phyloP scores from a whole-genome alignment of 805 yeast genomes.

The Alloascoidea hylecoeti region DNA sequence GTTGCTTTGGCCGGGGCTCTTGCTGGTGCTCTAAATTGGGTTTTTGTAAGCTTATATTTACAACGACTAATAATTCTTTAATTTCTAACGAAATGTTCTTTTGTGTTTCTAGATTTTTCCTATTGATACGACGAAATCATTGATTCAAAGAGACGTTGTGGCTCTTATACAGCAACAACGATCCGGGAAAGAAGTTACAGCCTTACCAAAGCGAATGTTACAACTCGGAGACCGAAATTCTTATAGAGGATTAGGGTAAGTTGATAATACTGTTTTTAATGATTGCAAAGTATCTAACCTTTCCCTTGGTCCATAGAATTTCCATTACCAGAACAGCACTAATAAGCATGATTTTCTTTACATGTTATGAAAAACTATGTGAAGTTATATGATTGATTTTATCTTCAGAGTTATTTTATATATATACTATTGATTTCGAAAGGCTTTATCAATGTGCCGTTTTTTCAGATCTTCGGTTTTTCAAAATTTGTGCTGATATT shows the following conservation, averaged over 20 bases:
- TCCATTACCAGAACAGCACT: neutral
- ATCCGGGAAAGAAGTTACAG: neutral
- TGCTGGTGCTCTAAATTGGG: conserved; percentile 68
- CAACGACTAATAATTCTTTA: neutral
- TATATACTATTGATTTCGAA: too few species aligned
- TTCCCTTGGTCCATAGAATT: neutral
- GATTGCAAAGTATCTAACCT: neutral
- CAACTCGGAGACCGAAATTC: neutral
- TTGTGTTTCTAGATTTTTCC: conserved; percentile 34
- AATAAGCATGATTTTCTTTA: conserved; percentile 1
- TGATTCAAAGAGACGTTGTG: conserved; percentile 52
- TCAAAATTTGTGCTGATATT: too few species aligned
- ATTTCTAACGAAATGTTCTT: neutral
- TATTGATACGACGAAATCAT: conserved; percentile 65
- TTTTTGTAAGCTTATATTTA: conserved; percentile 24
- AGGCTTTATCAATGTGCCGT: too few species aligned
- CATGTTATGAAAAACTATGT: neutral
- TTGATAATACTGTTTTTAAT: neutral
- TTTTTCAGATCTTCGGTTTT: too few species aligned
- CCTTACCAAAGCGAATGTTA: neutral
- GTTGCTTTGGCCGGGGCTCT: conserved; percentile 65
- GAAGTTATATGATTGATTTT: too few species aligned
- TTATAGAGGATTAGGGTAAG: neutral
- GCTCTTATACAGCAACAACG: neutral
- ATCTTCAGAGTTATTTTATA: too few species aligned